Evolutionary conservation across 306 rosid species (phyloP).

Genomic region (Dryas octopetala): DNA sequence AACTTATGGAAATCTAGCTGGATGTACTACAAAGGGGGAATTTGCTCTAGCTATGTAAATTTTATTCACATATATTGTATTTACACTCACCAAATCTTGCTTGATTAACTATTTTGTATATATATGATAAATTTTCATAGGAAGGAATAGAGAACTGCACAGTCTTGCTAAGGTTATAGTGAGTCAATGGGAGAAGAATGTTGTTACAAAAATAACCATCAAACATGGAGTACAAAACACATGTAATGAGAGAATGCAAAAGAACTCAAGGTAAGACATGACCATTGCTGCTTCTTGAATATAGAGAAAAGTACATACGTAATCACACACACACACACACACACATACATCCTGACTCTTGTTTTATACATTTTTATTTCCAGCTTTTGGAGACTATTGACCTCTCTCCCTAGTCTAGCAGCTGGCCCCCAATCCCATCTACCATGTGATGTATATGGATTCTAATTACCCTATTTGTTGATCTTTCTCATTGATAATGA

Average conservation of each 20-base stretch:
- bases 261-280: constrained; percentile 70
- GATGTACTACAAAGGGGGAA: too few species aligned
- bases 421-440: neutral
- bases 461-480: constrained; percentile 4
- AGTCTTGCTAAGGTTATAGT: constrained; percentile 85
- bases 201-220: constrained; percentile 85
- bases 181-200: constrained; percentile 82
- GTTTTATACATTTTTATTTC: constrained; percentile 6
- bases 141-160: constrained; percentile 86
- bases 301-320: neutral
- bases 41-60: constrained; percentile 77
- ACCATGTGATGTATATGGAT: constrained; percentile 14
- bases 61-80: constrained; percentile 25
- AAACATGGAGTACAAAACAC: constrained; percentile 90
- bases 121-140: constrained; percentile 35
- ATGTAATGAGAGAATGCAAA: constrained; percentile 84
- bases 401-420: constrained; percentile 10
- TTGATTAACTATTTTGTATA: constrained; percentile 14
- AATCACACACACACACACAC: neutral
- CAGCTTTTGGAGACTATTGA: constrained; percentile 15
- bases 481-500: constrained; percentile 26
- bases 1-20: too few species aligned
- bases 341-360: neutral
- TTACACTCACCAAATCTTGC: constrained; percentile 14
- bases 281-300: constrained; percentile 12